Base-by-base conservation (phyloP, 345 rosid genomes). In the Populus ilicifolia region DNA sequence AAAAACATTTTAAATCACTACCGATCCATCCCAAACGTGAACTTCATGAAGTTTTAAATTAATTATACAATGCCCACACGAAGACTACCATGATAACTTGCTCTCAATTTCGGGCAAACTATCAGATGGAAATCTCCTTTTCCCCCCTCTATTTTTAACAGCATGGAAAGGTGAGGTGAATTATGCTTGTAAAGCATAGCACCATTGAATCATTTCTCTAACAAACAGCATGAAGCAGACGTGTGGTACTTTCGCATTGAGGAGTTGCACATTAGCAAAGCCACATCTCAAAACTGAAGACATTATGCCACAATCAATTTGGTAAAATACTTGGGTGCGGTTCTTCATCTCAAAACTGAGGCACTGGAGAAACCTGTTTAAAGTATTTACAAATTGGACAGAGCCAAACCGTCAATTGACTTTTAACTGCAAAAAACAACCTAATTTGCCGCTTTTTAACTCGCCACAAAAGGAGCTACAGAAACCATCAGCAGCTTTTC, bases 301-400 rank as follows among this genome's bases (percentile, higher is more conserved):
- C 70, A 67, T 20, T 38, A 70, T 27, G 63, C 80, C 82, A 67
- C 77, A 43, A 72, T 77, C 30, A 71, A 61, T 72, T 54, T 29
- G 62, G 39, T 33, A 61, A 74, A 76, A 61, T 59, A 77, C 68
- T 41, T 11, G 46, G 35, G 35, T 33, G 33, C 33, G 33, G 44
- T 0, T 14, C 46, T 41, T 14, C 13, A 10, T 41, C 46, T 11
- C 46, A 81, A 48, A 66, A 77, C 25, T 48, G 84, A 59, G 77
- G 81, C 78, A 65, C 56, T 63, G 23, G 71, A 46, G 69, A 77
- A 16, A 20, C 61, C 65, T 63, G 67, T 59, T 46, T 71, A n/a
- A 66, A 44, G 82, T 67, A 79, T 83, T 79, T 85, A 77, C 85
- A 82, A 29, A 69, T 46, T 20, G 81, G 77, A 39, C 59, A 66